A percentile compares a stretch with the other conserved stretches of the same genome.
These are phyloP conservation scores for Phialemoniopsis sp. DNA, from an alignment of 2,329 filamentous ascomycete genomes.

Conservation along the genomic window DNA sequence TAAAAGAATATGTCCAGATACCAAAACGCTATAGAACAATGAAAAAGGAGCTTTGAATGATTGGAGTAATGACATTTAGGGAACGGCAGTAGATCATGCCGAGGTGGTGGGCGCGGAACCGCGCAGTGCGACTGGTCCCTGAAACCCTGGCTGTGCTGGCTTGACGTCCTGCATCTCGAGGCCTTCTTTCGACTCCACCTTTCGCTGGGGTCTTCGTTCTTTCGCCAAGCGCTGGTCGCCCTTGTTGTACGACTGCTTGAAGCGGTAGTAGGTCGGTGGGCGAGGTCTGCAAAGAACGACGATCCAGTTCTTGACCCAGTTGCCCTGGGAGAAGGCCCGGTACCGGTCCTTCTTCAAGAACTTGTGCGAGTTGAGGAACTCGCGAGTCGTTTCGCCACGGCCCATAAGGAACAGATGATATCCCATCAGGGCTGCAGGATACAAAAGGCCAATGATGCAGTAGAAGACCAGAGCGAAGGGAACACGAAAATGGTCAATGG, in stretches of 20 bases:
- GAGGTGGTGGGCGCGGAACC: constrained; percentile 11
- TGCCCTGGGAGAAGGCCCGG: constrained; percentile 81
- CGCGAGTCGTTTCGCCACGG: constrained; percentile 88
- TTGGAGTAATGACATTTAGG: no score
- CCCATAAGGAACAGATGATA: constrained; percentile 93
- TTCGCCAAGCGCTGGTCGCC: constrained; percentile 81
- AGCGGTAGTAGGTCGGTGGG: constrained; percentile 82
- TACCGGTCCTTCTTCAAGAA: constrained; percentile 90
- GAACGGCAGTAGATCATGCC: background rate
- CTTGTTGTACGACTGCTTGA: constrained; percentile 71
- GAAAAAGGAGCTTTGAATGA: no score
- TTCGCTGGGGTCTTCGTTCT: constrained; percentile 44
- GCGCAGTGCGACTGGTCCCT: constrained; percentile 47
- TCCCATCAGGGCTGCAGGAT: constrained; percentile 76
- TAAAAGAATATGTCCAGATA: no score
- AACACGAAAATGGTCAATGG: constrained; percentile 69
- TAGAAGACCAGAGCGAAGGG: constrained; percentile 89
- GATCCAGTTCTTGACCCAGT: constrained; percentile 71
- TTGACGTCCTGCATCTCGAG: constrained; percentile 72
- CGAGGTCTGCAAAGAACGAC: constrained; percentile 79
- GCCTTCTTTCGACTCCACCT: constrained; percentile 41
- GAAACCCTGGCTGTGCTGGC: constrained; percentile 40
- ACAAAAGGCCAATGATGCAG: constrained; percentile 67
- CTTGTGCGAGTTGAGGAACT: constrained; percentile 95
- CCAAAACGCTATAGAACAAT: no score